Percentiles rank a stretch among this genome's conserved stretches.
These are phyloP conservation scores for Chimonanthus praecox DNA, from an alignment of 164 flowering plant genomes.

Conservation along the genomic window DNA sequence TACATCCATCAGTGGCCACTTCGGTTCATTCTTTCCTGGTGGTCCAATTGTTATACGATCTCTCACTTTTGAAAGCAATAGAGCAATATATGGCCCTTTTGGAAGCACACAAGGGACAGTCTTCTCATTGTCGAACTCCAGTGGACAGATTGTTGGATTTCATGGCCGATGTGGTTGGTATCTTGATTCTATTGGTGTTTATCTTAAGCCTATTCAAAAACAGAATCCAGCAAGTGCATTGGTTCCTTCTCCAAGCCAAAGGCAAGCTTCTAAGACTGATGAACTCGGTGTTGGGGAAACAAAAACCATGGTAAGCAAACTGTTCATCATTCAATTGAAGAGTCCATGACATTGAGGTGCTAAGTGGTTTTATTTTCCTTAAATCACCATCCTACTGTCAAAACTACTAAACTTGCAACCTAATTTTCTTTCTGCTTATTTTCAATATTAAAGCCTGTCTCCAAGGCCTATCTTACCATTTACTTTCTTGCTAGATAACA, in stretches of 20 bases:
- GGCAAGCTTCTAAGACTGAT: conserved; percentile 14
- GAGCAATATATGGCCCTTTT: conserved; percentile 60
- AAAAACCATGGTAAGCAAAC: conserved; percentile 20
- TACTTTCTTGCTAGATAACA: no score
- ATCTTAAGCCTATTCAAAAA: conserved; percentile 40
- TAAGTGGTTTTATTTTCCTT: no score
- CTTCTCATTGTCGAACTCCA: conserved; percentile 40
- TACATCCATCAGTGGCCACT: conserved; percentile 55
- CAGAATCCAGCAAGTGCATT: conserved; percentile 21
- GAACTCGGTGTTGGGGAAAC: conserved; percentile 17
- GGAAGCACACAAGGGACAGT: conserved; percentile 54
- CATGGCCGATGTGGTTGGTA: conserved; percentile 59
- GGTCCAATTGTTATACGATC: conserved; percentile 43
- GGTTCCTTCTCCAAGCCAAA: conserved; percentile 18
- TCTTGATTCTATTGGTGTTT: conserved; percentile 63
- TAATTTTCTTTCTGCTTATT: no score
- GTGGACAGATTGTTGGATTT: conserved; percentile 68
- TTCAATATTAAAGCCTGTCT: no score
- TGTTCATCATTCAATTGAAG: no score
- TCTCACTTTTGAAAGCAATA: conserved; percentile 58
- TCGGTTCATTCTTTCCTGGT: conserved; percentile 27
- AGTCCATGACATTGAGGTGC: no score
- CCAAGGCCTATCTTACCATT: no score
- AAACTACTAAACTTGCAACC: not conserved
- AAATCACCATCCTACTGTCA: no score